Percentiles rank a stretch among this genome's conserved stretches.
These are phyloP conservation scores for Cladosporium sp. DNA, from an alignment of 2,329 filamentous ascomycete species.

Conservation along the genomic window DNA sequence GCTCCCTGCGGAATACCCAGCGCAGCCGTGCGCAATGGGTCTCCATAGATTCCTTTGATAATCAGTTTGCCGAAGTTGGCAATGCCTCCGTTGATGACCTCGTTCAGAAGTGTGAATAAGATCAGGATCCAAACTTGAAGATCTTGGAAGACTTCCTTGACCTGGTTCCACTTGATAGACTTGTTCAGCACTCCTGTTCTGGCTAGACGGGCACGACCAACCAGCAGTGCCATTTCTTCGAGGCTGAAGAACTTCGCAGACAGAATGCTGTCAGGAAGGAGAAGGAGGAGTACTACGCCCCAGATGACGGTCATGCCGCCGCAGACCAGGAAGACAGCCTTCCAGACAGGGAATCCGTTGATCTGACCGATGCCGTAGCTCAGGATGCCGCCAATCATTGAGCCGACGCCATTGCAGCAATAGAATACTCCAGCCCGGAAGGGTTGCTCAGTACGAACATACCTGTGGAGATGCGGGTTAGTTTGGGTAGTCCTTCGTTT, in stretches of 20 bases:
- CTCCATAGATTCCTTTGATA: slow-evolving; percentile 47
- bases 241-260: slow-evolving; percentile 64
- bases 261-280: slow-evolving; percentile 67
- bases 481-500: background rate
- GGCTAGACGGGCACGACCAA: slow-evolving; percentile 41
- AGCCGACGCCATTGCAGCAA: slow-evolving; percentile 73
- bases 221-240: slow-evolving; percentile 46
- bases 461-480: slow-evolving; percentile 60
- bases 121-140: slow-evolving; percentile 50
- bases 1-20: slow-evolving; percentile 50
- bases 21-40: slow-evolving; percentile 46
- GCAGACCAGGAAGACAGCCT: slow-evolving; percentile 64
- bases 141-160: slow-evolving; percentile 57
- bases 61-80: slow-evolving; percentile 55
- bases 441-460: slow-evolving; percentile 56
- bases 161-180: slow-evolving; percentile 49
- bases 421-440: slow-evolving; percentile 41
- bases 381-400: slow-evolving; percentile 65
- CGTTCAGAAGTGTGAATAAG: slow-evolving; percentile 45
- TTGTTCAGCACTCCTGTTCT: slow-evolving; percentile 44
- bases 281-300: slow-evolving; percentile 57
- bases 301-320: slow-evolving; percentile 60
- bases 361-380: slow-evolving; percentile 48
- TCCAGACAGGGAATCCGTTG: slow-evolving; percentile 28
- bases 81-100: slow-evolving; percentile 51